Evolutionary conservation across 2,329 filamentous ascomycete genomes (phyloP), one percentile per base, ranked within the genome.

Genomic region (Aspergillus sergii): DNA sequence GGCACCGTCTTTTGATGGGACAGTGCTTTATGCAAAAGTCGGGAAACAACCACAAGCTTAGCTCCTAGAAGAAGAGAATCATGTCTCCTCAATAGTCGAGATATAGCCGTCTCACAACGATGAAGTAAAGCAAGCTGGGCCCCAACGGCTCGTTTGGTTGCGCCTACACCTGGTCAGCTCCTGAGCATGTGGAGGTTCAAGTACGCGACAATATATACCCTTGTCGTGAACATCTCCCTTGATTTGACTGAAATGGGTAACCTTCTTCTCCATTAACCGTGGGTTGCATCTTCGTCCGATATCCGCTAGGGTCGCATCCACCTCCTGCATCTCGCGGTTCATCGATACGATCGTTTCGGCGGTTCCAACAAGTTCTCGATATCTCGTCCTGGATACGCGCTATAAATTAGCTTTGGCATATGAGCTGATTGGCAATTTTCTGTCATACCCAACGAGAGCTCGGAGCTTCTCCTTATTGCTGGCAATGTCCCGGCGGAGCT

Each of bases 321-420:
- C 90, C 14, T 83, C 81, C 64, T 89, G 86, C 80, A 95, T 94
- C 74, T 94, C 89, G 45, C 79, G 80, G 69, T 92, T 91, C 92
- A 98, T 97, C 64, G 89, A 86, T 60, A 97, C 91, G 69, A 98
- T 98, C n/a, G 89, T 89, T 79, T 97, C 94, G 60, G 94, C 94
- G 0, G 94, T 97, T 58, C 92, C 92, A 30, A 98, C 88, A 10
- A 98, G 88, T 71, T 95, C 92, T 69, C 94, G 91, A 79, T 98
- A 98, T 72, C 87, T 86, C 70, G 85, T 82, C 23, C 86, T 89
- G 69, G 11, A 59, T 26, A 54, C 58, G 54, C 46, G 64, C 56
- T 55, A 60, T 54, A 60, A 53, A 62, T 68, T 56, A 67, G 64
- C 46, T 1, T 34, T 48, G 26, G 30, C 58, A 28, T 16, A 6